Evolutionary conservation across 1,284 basidiomycete genomes (phyloP).

Genomic region (Puccinia triticina): DNA sequence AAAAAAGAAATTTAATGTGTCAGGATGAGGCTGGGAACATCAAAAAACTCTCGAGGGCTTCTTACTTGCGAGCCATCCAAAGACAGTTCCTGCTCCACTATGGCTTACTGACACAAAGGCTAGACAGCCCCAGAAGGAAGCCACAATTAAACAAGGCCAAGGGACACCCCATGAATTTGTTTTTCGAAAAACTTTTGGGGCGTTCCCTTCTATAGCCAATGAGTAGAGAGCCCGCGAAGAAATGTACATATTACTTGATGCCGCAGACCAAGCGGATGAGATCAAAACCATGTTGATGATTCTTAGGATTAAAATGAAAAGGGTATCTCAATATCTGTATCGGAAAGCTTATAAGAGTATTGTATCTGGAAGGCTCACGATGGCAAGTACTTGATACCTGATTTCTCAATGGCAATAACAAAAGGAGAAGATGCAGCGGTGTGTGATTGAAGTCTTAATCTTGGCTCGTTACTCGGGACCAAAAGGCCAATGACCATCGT

Average conservation of each 20-base stretch:
- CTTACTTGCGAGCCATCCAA: constrained; percentile 71
- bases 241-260: constrained; percentile 66
- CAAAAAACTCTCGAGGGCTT: neutral
- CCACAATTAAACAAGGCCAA: constrained; percentile 70
- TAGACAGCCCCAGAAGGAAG: constrained; percentile 70
- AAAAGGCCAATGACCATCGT: constrained; percentile 73
- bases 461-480: constrained; percentile 70
- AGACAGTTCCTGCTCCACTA: constrained; percentile 69
- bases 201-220: constrained; percentile 63
- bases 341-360: neutral
- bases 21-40: neutral
- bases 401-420: constrained; percentile 72
- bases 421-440: constrained; percentile 77
- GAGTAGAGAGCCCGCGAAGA: constrained; percentile 66
- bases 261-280: constrained; percentile 66
- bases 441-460: constrained; percentile 66
- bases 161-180: constrained; percentile 76
- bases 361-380: constrained; percentile 58
- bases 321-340: neutral
- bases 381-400: constrained; percentile 74
- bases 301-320: constrained; percentile 53
- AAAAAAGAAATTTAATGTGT: neutral
- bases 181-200: constrained; percentile 61
- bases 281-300: constrained; percentile 63
- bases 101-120: constrained; percentile 72